Percentiles rank a stretch among this genome's conserved stretches.
These are phyloP conservation scores for Cladobotryum protrusum DNA, from an alignment of 2,329 filamentous ascomycete genomes.

Conservation along the genomic window DNA sequence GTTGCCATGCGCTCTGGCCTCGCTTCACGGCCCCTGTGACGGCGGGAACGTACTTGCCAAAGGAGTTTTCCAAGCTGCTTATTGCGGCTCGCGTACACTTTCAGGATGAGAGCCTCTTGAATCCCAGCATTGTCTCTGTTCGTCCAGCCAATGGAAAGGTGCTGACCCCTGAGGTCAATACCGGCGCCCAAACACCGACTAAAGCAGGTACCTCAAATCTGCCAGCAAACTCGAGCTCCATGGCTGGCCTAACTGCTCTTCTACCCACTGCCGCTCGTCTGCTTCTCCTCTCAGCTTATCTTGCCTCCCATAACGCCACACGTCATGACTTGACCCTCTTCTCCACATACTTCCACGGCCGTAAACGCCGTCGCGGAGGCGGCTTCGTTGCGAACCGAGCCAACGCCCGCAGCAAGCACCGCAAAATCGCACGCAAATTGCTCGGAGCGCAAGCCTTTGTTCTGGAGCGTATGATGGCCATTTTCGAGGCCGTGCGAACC, in stretches of 20 bases:
- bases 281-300: slow-evolving; percentile 69
- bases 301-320: slow-evolving; percentile 72
- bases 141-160: neutral
- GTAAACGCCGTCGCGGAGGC: slow-evolving; percentile 45
- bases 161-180: neutral
- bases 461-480: slow-evolving; percentile 71
- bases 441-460: slow-evolving; percentile 72
- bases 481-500: slow-evolving; percentile 60
- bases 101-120: slow-evolving; percentile 64
- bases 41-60: slow-evolving; percentile 64
- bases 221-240: neutral
- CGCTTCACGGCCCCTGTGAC: slow-evolving; percentile 74
- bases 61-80: slow-evolving; percentile 80
- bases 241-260: slow-evolving; percentile 45
- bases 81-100: slow-evolving; percentile 64
- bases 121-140: slow-evolving; percentile 53
- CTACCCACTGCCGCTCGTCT: slow-evolving; percentile 69
- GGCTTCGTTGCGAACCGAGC: slow-evolving; percentile 29
- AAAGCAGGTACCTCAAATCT: neutral
- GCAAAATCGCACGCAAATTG: slow-evolving; percentile 70
- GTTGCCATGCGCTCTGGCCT: slow-evolving; percentile 74
- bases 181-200: slow-evolving; percentile 1
- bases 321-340: slow-evolving; percentile 70
- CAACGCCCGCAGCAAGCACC: slow-evolving; percentile 44
- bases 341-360: slow-evolving; percentile 59